Evolutionary conservation across 164 flowering plant species (phyloP), one percentile per base, ranked within the genome.

Genomic region (Buxus sempervirens): DNA sequence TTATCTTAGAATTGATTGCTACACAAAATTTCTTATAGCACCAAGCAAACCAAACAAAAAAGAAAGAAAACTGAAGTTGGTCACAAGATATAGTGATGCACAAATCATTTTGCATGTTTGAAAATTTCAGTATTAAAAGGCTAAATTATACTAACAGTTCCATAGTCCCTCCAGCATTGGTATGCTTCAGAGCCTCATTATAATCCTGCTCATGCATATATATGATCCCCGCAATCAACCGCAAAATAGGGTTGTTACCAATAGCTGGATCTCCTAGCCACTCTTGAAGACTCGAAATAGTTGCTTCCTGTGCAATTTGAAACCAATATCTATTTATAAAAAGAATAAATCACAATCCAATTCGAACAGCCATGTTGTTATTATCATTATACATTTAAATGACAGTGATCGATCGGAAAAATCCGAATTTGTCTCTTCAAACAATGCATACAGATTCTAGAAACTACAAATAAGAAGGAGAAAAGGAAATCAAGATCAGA

Each of bases 141-240:
- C 26, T 8, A 60, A 49, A 54, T 10, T 16, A 51, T 26, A 82
- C 95, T 87, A 32, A 95, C 99, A 95, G 75, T 26, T 95, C 99
- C 97, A 95, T 86, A 20, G 96, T 89, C 36, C 99, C 97, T 60
- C 97, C 99, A 77, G 88, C 81, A 76, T 89, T 74, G 53, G 97
- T 90, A 78, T 90, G 89, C 67, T 92, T 92, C 66, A 95, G 77
- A 66, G 99, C 99, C 72, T 95, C 97, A 78, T 82, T 88, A 69
- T 82, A 95, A 70, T 95, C 99, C 73, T 89, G 90, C 70, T 95
- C 97, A 63, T 92, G 93, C 90, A 83, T 81, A 79, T 84, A 95
- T 21, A 95, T 79, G 69, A 77, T 90, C 54, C 97, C 97, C 22
- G 97, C 94, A 80, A 89, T 81, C 77, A 92, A 76, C 66, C 94